phyloP scores from a whole-genome alignment of 1,284 basidiomycete genomes.

The Austroboletus niveus region DNA sequence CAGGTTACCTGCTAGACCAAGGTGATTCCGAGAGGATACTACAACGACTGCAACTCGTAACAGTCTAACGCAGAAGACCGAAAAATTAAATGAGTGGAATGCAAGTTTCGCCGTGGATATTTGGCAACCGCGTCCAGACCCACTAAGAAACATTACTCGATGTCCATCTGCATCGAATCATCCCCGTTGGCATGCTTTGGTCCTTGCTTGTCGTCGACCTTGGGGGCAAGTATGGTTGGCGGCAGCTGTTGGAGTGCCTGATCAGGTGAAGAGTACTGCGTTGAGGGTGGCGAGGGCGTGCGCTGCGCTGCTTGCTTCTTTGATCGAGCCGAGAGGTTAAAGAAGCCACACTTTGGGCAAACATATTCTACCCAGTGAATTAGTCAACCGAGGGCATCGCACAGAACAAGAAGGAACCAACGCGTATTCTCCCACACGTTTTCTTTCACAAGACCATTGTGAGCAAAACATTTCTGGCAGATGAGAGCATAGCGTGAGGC shows the following conservation, averaged over 20 bases:
- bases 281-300: slow-evolving; percentile 28
- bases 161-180: slow-evolving; percentile 9
- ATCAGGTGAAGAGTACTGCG: slow-evolving; percentile 8
- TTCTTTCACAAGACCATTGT: slow-evolving; percentile 93
- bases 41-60: slow-evolving; percentile 2
- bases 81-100: slow-evolving; percentile 6
- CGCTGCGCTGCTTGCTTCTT: slow-evolving; percentile 30
- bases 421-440: slow-evolving; percentile 88
- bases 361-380: slow-evolving; percentile 54
- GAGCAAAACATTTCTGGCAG: slow-evolving; percentile 88
- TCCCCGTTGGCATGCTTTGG: slow-evolving; percentile 1
- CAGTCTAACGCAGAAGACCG: not conserved
- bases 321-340: slow-evolving; percentile 59
- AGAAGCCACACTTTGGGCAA: slow-evolving; percentile 73
- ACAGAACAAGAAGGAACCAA: slow-evolving; percentile 45
- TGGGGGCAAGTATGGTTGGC: not conserved
- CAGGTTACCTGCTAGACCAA: too few species aligned
- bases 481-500: slow-evolving; percentile 87
- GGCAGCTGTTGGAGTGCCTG: slow-evolving; percentile 7
- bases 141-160: slow-evolving; percentile 10
- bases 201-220: slow-evolving; percentile 1
- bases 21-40: not conserved
- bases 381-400: slow-evolving; percentile 2
- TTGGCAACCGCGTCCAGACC: not conserved
- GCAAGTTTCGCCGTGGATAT: not conserved